Evolutionary conservation across 164 flowering plant species (phyloP).

Genomic region (Liriodendron chinense): DNA sequence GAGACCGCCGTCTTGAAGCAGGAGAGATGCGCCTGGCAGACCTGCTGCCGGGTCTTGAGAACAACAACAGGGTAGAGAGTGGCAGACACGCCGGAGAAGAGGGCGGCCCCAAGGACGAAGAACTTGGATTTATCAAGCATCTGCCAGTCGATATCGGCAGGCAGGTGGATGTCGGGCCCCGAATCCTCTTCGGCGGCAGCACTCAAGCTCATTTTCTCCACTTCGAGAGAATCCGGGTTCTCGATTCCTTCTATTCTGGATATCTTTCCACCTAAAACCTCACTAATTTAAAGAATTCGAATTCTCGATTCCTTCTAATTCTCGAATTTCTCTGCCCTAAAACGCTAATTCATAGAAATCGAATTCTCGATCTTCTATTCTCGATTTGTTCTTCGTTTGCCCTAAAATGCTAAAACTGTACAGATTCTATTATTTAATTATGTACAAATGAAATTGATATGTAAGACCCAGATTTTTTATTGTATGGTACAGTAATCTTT

Average conservation of each 20-base stretch:
- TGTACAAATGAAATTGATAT: background rate
- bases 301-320: background rate
- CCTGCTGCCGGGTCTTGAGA: slow-evolving; percentile 66
- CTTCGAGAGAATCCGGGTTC: slow-evolving; percentile 10
- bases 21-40: slow-evolving; percentile 36
- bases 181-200: slow-evolving; percentile 52
- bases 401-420: background rate
- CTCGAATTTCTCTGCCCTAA: background rate
- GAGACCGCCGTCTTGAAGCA: slow-evolving; percentile 35
- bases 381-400: background rate
- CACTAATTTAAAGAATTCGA: background rate
- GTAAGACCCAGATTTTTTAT: background rate
- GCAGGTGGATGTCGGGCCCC: slow-evolving; percentile 65
- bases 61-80: slow-evolving; percentile 62
- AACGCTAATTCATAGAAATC: background rate
- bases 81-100: slow-evolving; percentile 73
- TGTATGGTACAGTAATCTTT: background rate
- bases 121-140: slow-evolving; percentile 89
- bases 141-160: slow-evolving; percentile 84
- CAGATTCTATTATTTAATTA: background rate
- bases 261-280: background rate
- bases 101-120: slow-evolving; percentile 80
- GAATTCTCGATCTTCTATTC: too few relatives aligned
- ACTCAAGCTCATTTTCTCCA: slow-evolving; percentile 61
- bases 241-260: background rate